phyloP scores from a whole-genome alignment of 2,329 filamentous ascomycete genomes.

The Curvularia sp. region DNA sequence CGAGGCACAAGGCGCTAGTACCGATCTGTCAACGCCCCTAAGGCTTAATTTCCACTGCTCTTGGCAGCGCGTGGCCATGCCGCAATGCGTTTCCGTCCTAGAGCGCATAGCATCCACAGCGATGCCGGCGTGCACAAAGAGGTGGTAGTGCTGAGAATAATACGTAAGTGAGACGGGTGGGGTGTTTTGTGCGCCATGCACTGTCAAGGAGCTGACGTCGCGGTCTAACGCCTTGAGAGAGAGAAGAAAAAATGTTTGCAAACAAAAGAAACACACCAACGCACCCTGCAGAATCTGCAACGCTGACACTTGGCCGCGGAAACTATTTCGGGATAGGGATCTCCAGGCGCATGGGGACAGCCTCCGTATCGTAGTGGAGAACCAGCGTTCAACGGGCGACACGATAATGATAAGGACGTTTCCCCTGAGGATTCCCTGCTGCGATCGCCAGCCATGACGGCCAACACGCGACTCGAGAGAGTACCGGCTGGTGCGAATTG shows the following conservation, averaged over 20 bases:
- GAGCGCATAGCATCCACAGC: not conserved
- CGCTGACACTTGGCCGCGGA: slow-evolving; percentile 21
- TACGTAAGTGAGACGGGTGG: not conserved
- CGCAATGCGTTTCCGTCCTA: slow-evolving; percentile 25
- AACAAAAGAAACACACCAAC: slow-evolving; percentile 19
- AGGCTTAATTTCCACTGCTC: slow-evolving; percentile 30
- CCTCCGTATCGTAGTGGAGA: slow-evolving; percentile 18
- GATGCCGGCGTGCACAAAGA: not conserved
- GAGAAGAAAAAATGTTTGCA: slow-evolving; percentile 17
- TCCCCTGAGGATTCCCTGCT: slow-evolving; percentile 26
- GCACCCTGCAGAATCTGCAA: slow-evolving; percentile 30
- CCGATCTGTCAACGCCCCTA: slow-evolving; percentile 10
- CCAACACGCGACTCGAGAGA: slow-evolving; percentile 1
- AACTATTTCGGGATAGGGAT: slow-evolving; percentile 25
- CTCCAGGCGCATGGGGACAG: slow-evolving; percentile 18
- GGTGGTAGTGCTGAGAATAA: slow-evolving; percentile 17
- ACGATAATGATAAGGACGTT: slow-evolving; percentile 18
- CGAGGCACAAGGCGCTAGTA: slow-evolving; percentile 18
- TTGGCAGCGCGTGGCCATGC: slow-evolving; percentile 17
- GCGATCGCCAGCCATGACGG: slow-evolving; percentile 9
- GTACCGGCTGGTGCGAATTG: not conserved
- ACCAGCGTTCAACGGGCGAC: slow-evolving; percentile 21
- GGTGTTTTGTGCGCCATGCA: slow-evolving; percentile 9
- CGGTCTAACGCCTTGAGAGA: not conserved
- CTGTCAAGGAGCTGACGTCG: not conserved